A percentile compares a stretch with the other conserved stretches of the same genome.
Conservation (phyloP, 1,139 yeast genomes). For the Magnusiomyces paraingens region DNA sequence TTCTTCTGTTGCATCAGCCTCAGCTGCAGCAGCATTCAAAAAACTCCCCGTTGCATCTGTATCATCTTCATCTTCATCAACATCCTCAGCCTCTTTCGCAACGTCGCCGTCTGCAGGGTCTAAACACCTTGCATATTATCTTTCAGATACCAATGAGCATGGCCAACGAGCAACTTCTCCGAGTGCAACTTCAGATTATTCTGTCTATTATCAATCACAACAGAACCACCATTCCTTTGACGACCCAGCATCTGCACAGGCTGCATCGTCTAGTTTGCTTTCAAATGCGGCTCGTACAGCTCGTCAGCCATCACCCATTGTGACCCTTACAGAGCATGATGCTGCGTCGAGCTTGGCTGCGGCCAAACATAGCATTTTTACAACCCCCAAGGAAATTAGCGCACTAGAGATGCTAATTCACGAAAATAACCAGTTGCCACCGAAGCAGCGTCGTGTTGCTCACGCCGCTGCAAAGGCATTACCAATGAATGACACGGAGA, state of each 20-base stretch:
- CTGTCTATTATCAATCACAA: not conserved
- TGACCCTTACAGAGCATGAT: not conserved
- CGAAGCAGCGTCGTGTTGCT: too few species aligned
- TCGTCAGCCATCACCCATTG: too few species aligned
- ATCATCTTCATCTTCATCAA: not conserved
- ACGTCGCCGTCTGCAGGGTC: not conserved
- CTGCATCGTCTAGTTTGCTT: conserved; percentile 6
- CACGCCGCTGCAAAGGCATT: conserved; percentile 7
- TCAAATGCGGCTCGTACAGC: too few species aligned
- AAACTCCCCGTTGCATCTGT: not conserved
- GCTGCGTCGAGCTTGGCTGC: conserved; percentile 8
- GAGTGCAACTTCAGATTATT: not conserved
- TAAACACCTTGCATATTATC: too few species aligned
- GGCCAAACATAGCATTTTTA: not conserved
- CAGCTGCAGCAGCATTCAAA: conserved; percentile 8
- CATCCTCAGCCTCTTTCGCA: not conserved
- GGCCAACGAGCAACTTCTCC: too few species aligned
- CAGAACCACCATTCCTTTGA: not conserved
- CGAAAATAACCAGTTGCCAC: too few species aligned
- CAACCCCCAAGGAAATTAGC: not conserved
- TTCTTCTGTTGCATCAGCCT: conserved; percentile 3
- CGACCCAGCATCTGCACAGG: not conserved
- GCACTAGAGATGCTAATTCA: not conserved
- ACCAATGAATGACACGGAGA: not conserved
- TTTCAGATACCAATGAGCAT: not conserved